Percentiles rank a stretch among this genome's conserved stretches.
Evolutionary conservation across 345 rosid species (phyloP).

Genomic region (Microthlaspi erraticum): DNA sequence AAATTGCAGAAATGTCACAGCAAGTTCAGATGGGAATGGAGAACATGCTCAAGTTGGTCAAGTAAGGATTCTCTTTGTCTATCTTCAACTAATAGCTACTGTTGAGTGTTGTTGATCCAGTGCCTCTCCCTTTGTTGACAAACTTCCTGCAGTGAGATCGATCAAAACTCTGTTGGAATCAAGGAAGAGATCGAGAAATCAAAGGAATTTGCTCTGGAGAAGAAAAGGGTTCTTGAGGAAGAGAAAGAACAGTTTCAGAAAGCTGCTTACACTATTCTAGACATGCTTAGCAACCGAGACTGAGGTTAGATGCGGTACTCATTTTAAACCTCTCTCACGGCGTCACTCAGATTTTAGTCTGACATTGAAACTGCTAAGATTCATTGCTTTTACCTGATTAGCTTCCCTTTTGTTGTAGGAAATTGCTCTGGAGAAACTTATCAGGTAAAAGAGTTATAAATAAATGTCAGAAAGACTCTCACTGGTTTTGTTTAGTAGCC

Average conservation of each 20-base stretch:
- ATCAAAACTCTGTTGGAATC: conserved; percentile 68
- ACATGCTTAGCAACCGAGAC: conserved; percentile 59
- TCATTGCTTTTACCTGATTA: conserved; percentile 4
- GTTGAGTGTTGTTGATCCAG: conserved; percentile 2
- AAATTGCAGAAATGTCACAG: conserved; percentile 74
- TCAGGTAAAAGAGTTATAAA: conserved; percentile 21
- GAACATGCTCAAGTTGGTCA: conserved; percentile 81
- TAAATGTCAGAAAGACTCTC: conserved; percentile 11
- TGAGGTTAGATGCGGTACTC: conserved; percentile 16
- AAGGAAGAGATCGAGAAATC: conserved; percentile 78
- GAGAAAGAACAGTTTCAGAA: conserved; percentile 79
- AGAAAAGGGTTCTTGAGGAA: conserved; percentile 71
- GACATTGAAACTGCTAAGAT: not conserved
- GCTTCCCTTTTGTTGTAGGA: conserved; percentile 22
- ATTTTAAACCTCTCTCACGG: conserved; percentile 5
- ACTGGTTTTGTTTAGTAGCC: conserved; percentile 15
- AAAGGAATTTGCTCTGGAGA: conserved; percentile 67
- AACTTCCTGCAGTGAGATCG: conserved; percentile 67
- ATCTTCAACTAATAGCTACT: conserved; percentile 7
- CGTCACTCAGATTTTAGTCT: not conserved
- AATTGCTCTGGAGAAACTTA: conserved; percentile 11
- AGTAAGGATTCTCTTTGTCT: conserved; percentile 51
- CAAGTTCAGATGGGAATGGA: conserved; percentile 78
- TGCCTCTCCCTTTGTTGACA: conserved; percentile 19
- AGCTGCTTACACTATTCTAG: conserved; percentile 76